These are phyloP conservation scores for Hysterangium stoloniferum DNA, from an alignment of 768 basidiomycete genomes.

Conservation along the genomic window DNA sequence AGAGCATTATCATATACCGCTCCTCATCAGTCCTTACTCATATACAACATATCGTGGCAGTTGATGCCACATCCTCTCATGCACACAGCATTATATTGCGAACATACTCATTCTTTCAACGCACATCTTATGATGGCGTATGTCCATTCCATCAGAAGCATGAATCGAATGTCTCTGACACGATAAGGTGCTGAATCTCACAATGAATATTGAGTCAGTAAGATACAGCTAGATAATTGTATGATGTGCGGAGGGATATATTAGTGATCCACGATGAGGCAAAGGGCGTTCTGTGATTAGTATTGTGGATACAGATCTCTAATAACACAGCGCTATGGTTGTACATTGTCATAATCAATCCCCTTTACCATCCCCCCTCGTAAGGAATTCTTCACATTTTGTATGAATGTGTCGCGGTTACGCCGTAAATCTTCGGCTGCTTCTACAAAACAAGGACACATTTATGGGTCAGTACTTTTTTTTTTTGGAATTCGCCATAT, in stretches of 20 bases:
- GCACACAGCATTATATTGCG: not conserved
- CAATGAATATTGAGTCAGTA: too few species aligned
- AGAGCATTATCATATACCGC: constrained; percentile 86
- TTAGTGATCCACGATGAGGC: too few species aligned
- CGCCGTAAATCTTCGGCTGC: constrained; percentile 91
- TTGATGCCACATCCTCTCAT: constrained; percentile 25
- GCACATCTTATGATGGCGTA: too few species aligned
- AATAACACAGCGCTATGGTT: constrained; percentile 15
- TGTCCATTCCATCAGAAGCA: too few species aligned
- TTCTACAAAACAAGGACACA: constrained; percentile 44
- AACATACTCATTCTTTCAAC: too few species aligned
- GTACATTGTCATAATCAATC: constrained; percentile 71
- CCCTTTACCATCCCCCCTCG: constrained; percentile 72
- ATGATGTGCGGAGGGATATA: too few species aligned
- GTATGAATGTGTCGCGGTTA: constrained; percentile 74
- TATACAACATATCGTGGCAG: constrained; percentile 94
- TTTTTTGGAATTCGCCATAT: not conserved
- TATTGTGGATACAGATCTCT: too few species aligned
- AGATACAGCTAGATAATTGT: too few species aligned
- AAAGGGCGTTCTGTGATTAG: too few species aligned
- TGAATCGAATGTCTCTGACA: too few species aligned
- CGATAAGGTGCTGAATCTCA: too few species aligned
- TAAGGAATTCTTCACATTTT: constrained; percentile 86
- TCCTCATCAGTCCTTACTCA: constrained; percentile 87
- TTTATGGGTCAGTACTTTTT: constrained; percentile 14